Base-by-base conservation (phyloP, 352 stramenopile genomes). In the Globisporangium megalacanthum region DNA sequence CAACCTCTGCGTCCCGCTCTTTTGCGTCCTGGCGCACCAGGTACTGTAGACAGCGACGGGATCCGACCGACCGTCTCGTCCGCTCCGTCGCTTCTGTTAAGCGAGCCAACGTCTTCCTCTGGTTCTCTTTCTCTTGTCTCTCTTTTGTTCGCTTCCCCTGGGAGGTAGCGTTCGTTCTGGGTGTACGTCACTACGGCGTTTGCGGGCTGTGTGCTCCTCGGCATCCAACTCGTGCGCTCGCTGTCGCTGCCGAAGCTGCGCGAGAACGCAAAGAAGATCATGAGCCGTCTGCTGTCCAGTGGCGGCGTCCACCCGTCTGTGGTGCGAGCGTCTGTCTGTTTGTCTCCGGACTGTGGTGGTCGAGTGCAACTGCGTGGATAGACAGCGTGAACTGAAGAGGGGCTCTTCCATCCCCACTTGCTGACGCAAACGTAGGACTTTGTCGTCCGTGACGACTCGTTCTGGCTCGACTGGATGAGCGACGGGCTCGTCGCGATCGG, bases 391-490 rank as follows among this genome's bases (percentile, higher is more conserved):
- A 35, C 45, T 41, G 46, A 58, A 46, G 17, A 45, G 15, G 15
- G 11, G 20, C 55, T 25, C 6, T 29, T 29, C 25, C 25, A 29
- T 29, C 25, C 25, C 25, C 25, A 29, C 25, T 29, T 29, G n/a
- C 19, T 54, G 29, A 37, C 20, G 25, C 11, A 22, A 41, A 22
- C 6, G 7, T 11, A 94, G 83, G 81, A 92, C 44, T 89, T 94
- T 69, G 65, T 89, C 22, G 77, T 92, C 9, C 78, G 79, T 19
- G 77, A 91, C 54, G 76, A 90, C 39, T 77, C 80, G 0, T 88
- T 94, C 54, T 94, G 84, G 84, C 65, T 94, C 10, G 84, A 94
- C 61, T 94, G 84, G 84, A 92, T 94, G 81, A 87, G 79, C 41
- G 82, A 92, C 31, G 84, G 84, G 3, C 76, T 94, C 14, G 72